phyloP scores from a whole-genome alignment of 2,329 filamentous ascomycete genomes.

The Huntiella omanensis region DNA sequence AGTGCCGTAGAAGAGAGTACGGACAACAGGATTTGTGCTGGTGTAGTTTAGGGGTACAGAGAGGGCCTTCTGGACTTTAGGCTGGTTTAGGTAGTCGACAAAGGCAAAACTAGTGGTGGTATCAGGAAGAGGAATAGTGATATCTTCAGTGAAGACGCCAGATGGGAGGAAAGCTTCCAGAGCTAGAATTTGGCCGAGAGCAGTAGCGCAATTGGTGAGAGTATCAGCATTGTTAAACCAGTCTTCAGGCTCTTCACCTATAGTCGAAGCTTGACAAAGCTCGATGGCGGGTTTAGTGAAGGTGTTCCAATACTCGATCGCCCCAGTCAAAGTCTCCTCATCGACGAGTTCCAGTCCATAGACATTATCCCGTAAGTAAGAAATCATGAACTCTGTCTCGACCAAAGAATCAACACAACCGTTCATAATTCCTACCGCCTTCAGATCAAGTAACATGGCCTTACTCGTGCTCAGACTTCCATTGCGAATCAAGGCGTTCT shows the following conservation, averaged over 20 bases:
- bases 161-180: constrained; percentile 19
- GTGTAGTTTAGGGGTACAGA: constrained; percentile 42
- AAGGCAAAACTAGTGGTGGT: constrained; percentile 46
- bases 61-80: constrained; percentile 35
- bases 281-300: background rate
- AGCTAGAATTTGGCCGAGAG: constrained; percentile 20
- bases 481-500: constrained; percentile 32
- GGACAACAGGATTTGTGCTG: constrained; percentile 44
- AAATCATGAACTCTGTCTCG: constrained; percentile 37
- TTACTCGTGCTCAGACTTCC: constrained; percentile 20
- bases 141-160: constrained; percentile 37
- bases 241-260: constrained; percentile 21
- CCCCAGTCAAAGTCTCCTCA: constrained; percentile 19
- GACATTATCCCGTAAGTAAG: constrained; percentile 43
- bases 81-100: constrained; percentile 44
- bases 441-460: constrained; percentile 33
- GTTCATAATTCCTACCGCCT: constrained; percentile 50
- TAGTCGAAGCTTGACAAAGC: constrained; percentile 16
- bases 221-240: constrained; percentile 21
- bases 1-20: constrained; percentile 28
- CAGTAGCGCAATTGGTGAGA: background rate
- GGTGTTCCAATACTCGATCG: background rate
- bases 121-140: constrained; percentile 34
- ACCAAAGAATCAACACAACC: constrained; percentile 47
- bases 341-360: constrained; percentile 43